Evolutionary conservation across 2,329 filamentous ascomycete genomes (phyloP).

Genomic region (Waltergamsia citrina): DNA sequence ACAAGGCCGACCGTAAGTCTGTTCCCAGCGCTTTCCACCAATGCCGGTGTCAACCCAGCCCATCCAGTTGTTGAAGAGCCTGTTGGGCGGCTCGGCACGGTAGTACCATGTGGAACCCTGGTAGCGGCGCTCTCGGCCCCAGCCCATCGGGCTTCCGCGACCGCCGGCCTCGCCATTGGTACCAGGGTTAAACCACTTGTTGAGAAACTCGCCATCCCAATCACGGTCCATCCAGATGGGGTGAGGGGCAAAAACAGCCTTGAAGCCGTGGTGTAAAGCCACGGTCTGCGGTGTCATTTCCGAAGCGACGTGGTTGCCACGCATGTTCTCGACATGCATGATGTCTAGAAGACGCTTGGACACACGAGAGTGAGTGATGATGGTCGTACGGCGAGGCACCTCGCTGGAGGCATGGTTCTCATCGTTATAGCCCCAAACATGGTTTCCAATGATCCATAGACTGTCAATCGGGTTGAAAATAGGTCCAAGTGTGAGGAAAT

Average conservation of each 20-base stretch:
- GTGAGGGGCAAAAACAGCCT: constrained; percentile 69
- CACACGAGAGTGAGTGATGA: constrained; percentile 66
- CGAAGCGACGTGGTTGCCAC: constrained; percentile 66
- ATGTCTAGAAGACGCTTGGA: constrained; percentile 62
- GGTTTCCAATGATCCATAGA: constrained; percentile 61
- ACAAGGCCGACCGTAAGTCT: constrained; percentile 43
- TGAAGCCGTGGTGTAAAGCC: constrained; percentile 67
- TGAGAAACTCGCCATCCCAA: constrained; percentile 48
- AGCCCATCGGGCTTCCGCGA: constrained; percentile 46
- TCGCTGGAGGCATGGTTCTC: constrained; percentile 36
- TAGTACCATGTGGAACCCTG: constrained; percentile 54
- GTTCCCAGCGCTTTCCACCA: constrained; percentile 48
- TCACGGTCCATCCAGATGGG: constrained; percentile 72
- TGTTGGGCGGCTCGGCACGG: constrained; percentile 44
- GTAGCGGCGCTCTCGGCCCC: constrained; percentile 48
- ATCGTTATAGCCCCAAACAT: constrained; percentile 58
- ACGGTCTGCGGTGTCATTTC: constrained; percentile 73
- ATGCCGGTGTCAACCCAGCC: constrained; percentile 46
- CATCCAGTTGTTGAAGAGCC: constrained; percentile 55
- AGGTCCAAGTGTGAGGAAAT: constrained; percentile 66
- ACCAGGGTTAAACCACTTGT: constrained; percentile 52
- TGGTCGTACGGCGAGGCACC: constrained; percentile 64
- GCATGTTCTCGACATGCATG: constrained; percentile 70
- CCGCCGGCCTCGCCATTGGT: constrained; percentile 43
- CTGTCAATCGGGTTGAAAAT: constrained; percentile 68